Evolutionary conservation across 176 grass and related monocot species (phyloP), one percentile per base, ranked within the genome.

Genomic region (Tillandsia leiboldiana): DNA sequence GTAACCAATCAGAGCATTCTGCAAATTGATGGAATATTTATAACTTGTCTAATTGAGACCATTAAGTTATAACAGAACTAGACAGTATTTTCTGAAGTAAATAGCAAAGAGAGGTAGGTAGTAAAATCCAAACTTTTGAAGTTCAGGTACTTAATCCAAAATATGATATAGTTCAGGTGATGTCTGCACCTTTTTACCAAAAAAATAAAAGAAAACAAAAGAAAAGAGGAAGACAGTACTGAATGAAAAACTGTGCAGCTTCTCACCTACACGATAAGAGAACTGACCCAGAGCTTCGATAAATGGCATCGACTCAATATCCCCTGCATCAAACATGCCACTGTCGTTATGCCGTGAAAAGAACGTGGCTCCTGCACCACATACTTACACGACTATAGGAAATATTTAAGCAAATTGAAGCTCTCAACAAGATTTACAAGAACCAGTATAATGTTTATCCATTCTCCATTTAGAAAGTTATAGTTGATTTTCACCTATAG

Each of bases 251-350:
- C 24, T 62, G 51, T 1, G 48, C 14, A 65, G 70, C 66, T 69
- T 65, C 90, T 93, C 61, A 99, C 95, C 95, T 51, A 90, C 90
- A 70, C 87, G 82, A 65, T 88, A 93, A 61, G 95, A 93, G 75
- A 99, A 93, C 79, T 94, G 95, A 77, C 95, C 84, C 75, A 99
- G 72, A 77, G 95, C 95, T 83, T 99, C 95, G 27, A 88, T 86
- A 65, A 93, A 99, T 50, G 87, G 95, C 95, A 99, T 99, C 71
- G 95, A 99, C 77, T 99, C 95, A 80, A 99, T 90, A 79, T 99
- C 95, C 72, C 95, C 95, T 99, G 82, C 87, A 90, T 83, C 77
- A 90, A 87, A 62, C 87, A 85, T 81, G 12, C 59, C 81, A 96
- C 51, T 80, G 73, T 76, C 50, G 11, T 91, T 89, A 96, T 91